phyloP scores from a whole-genome alignment of 2,329 filamentous ascomycete genomes.

The Pseudovirgaria hyperparasitica region DNA sequence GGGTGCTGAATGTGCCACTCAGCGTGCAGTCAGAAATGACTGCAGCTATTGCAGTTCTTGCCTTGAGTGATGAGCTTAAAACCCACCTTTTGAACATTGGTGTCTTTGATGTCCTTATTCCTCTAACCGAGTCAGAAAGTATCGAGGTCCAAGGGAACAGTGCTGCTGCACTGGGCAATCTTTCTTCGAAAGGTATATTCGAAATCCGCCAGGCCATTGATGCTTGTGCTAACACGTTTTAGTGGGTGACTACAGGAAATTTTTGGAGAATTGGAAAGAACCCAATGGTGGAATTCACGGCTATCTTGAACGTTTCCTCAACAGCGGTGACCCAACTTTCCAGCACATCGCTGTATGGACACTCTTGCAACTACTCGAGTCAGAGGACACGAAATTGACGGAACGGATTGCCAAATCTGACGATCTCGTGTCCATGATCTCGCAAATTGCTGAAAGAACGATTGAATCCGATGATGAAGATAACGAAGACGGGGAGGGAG shows the following conservation, averaged over 20 bases:
- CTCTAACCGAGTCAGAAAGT: conserved; percentile 85
- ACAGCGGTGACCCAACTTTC: conserved; percentile 90
- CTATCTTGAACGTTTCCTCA: conserved; percentile 84
- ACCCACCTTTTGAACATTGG: conserved; percentile 79
- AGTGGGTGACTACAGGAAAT: conserved; percentile 96
- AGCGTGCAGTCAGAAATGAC: conserved; percentile 99
- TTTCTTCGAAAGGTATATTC: conserved; percentile 82
- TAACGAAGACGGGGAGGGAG: conserved; percentile 81
- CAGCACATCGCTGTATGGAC: conserved; percentile 99
- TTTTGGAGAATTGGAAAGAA: conserved; percentile 85
- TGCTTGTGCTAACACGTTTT: conserved; percentile 13
- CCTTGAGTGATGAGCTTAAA: conserved; percentile 91
- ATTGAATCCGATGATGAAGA: conserved; percentile 78
- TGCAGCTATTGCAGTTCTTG: conserved; percentile 92
- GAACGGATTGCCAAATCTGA: conserved; percentile 79
- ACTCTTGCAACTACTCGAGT: conserved; percentile 85
- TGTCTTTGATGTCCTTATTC: conserved; percentile 93
- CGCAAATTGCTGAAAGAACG: conserved; percentile 77
- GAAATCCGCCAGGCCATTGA: conserved; percentile 1
- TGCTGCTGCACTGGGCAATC: conserved; percentile 84
- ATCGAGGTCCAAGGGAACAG: conserved; percentile 98
- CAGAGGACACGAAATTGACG: conserved; percentile 81
- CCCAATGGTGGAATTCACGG: conserved; percentile 92
- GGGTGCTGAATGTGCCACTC: conserved; percentile 83
- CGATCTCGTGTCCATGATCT: conserved; percentile 85